Evolutionary conservation across 345 rosid species (phyloP).

Genomic region (Clausena lansium): DNA sequence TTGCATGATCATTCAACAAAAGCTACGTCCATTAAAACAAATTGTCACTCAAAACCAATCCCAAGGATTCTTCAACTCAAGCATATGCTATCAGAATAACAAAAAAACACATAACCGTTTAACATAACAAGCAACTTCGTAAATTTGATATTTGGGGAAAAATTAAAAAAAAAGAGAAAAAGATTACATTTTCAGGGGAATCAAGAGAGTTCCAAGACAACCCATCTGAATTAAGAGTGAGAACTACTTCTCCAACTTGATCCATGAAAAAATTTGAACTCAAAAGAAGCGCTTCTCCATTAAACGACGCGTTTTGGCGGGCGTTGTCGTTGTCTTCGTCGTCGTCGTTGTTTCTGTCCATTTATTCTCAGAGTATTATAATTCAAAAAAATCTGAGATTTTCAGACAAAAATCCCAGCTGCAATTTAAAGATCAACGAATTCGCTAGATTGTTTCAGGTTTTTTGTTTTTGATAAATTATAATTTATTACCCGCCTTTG

Average conservation of each 20-base stretch:
- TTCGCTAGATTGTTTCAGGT: background rate
- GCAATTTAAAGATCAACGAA: background rate
- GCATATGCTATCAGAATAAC: background rate
- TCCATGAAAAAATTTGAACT: conserved; percentile 55
- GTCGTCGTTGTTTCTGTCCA: conserved; percentile 24
- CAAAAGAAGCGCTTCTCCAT: conserved; percentile 25
- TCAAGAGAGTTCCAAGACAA: conserved; percentile 69
- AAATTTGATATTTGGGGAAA: too few species aligned
- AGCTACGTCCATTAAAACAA: background rate
- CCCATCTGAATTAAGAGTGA: conserved; percentile 54
- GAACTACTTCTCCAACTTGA: conserved; percentile 63
- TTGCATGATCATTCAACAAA: background rate
- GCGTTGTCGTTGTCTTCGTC: conserved; percentile 20
- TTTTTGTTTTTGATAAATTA: background rate
- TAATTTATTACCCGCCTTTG: background rate
- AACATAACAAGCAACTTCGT: background rate
- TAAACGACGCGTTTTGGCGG: conserved; percentile 9
- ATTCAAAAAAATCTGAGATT: background rate
- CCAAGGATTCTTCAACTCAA: background rate
- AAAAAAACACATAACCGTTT: background rate
- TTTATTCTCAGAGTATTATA: background rate
- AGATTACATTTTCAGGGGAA: conserved; percentile 48
- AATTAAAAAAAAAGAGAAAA: background rate
- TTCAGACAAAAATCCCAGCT: background rate
- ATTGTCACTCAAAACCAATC: background rate